Evolutionary conservation across 2,329 filamentous ascomycete species (phyloP), one percentile per base, ranked within the genome.

Genomic region (Rutstroemia sp.): DNA sequence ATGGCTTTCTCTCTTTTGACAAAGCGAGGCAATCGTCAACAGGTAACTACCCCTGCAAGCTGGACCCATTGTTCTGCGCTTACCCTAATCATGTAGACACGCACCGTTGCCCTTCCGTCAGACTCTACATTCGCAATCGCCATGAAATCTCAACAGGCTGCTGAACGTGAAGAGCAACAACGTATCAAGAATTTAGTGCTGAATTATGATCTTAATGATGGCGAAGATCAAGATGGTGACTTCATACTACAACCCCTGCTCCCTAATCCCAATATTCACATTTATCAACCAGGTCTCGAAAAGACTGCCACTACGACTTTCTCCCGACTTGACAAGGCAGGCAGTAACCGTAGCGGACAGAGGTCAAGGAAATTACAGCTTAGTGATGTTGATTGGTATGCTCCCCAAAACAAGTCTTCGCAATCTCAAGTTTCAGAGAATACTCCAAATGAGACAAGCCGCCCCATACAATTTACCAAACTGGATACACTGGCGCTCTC

Each of bases 1-100:
- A 96, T 97, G 90, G 92, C 94, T 3, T 99, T 99, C 72, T 94
- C 92, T 2, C 79, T 99, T 23, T 81, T 99, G 68, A 99, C 94
- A 37, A 97, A 96, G 78, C 90, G 87, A 68, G 94, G 94, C 58
- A 97, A 97, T 69, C 87, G 91, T 59, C 92, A 96, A 72, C 92
- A 96, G 82, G 90, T 90, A 67, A 65, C 74, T 7, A 21, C 34
- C 27, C 18, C 19, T 14, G 3, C 6, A 21, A 34, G 5, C 5
- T n/a, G 10, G 18, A 41, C 34, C 16, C 42, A 18, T 42, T 30
- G 54, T 23, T 23, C n/a, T 37, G 52, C 45, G 21, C 61, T 63
- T 57, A 65, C 37, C 27, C 39, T 48, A 9, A 42, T 19, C 25
- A 19, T 19, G 30, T 16, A 95, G 89, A 96, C 92, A 21, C 88